These are phyloP conservation scores for Acmispon strigosus DNA, from an alignment of 306 rosid species.

Conservation along the genomic window DNA sequence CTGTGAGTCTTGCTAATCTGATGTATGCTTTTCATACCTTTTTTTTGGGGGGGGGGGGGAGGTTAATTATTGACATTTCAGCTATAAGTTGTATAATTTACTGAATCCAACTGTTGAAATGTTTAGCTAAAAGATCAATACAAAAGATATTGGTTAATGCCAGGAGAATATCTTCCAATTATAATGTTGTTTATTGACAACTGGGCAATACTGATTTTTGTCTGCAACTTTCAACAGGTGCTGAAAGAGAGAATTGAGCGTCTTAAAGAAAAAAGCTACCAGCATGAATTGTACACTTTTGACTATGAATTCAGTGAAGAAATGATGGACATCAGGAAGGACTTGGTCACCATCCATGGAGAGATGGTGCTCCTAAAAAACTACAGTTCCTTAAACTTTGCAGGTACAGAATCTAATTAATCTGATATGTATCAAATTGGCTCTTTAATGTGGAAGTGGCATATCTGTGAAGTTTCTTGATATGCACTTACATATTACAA, in stretches of 20 bases:
- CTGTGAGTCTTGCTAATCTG: background rate
- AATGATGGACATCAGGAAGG: slow-evolving; percentile 91
- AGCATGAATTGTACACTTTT: slow-evolving; percentile 42
- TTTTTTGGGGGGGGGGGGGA: background rate
- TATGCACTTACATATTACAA: background rate
- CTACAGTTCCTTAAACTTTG: slow-evolving; percentile 93
- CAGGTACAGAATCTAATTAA: slow-evolving; percentile 43
- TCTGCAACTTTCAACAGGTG: slow-evolving; percentile 45
- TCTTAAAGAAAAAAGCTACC: slow-evolving; percentile 61
- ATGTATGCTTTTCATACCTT: slow-evolving; percentile 6
- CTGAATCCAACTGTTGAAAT: background rate
- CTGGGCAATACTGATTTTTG: slow-evolving; percentile 1
- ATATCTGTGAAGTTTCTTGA: slow-evolving; percentile 18
- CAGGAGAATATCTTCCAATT: background rate
- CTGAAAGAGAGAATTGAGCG: slow-evolving; percentile 79
- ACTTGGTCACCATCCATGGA: slow-evolving; percentile 93
- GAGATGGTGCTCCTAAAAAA: slow-evolving; percentile 93
- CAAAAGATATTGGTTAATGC: background rate
- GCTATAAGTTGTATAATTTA: background rate
- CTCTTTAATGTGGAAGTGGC: slow-evolving; percentile 9
- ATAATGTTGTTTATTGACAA: slow-evolving; percentile 3
- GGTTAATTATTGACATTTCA: slow-evolving; percentile 10
- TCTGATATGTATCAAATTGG: background rate
- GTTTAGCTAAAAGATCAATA: background rate
- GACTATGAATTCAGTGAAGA: slow-evolving; percentile 87